phyloP scores from a whole-genome alignment of 2,329 filamentous ascomycete genomes.

The Chalara sp. region DNA sequence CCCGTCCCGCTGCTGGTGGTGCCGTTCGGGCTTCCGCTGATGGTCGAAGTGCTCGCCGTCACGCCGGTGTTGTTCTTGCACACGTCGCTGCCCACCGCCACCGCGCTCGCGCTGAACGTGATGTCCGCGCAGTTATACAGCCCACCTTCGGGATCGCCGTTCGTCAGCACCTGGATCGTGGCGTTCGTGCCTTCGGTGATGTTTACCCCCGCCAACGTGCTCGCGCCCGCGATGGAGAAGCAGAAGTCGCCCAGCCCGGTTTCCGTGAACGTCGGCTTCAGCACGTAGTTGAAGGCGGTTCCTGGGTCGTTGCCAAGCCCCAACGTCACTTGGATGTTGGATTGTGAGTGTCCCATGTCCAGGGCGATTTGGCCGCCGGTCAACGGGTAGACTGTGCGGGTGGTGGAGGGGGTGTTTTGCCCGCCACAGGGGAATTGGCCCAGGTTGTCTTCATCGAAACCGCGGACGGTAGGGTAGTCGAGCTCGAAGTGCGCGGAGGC shows the following conservation, averaged over 20 bases:
- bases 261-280: conserved; percentile 16
- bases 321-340: conserved; percentile 20
- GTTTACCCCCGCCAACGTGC: conserved; percentile 39
- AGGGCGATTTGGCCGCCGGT: conserved; percentile 44
- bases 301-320: conserved; percentile 17
- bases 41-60: conserved; percentile 27
- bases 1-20: background rate
- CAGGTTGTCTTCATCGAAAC: conserved; percentile 33
- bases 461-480: conserved; percentile 44
- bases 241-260: conserved; percentile 52
- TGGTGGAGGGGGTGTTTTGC: conserved; percentile 32
- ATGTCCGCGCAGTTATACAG: conserved; percentile 76
- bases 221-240: conserved; percentile 43
- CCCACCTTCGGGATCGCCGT: conserved; percentile 50
- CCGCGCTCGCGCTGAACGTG: conserved; percentile 50
- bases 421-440: conserved; percentile 36
- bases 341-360: conserved; percentile 41
- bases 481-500: conserved; percentile 50
- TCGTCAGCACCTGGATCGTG: conserved; percentile 64
- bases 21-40: conserved; percentile 8
- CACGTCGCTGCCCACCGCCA: conserved; percentile 35
- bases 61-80: conserved; percentile 54
- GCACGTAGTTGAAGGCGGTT: conserved; percentile 18
- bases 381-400: conserved; percentile 42
- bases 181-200: conserved; percentile 55